A percentile compares a stretch with the other conserved stretches of the same genome.
phyloP scores from a whole-genome alignment of 345 rosid genomes.

The Mangifera indica region DNA sequence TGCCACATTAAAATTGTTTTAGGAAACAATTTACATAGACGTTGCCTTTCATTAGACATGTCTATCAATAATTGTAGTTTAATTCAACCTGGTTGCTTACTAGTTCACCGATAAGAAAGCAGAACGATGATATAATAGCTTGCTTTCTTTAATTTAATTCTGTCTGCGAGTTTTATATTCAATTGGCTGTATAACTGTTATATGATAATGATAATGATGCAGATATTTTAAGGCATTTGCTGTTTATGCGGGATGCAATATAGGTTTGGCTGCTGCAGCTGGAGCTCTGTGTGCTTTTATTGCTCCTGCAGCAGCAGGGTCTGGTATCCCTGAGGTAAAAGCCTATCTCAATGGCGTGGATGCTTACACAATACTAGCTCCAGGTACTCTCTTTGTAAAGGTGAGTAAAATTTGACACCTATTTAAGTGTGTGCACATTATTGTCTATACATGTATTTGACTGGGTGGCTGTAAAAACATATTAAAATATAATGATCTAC shows the following conservation, averaged over 20 bases:
- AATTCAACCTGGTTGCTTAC: not conserved
- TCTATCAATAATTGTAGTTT: not conserved
- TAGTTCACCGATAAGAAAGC: not conserved
- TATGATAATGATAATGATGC: conserved; percentile 26
- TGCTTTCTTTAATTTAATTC: not conserved
- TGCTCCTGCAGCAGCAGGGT: conserved; percentile 53
- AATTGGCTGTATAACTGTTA: conserved; percentile 1
- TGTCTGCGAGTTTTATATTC: not conserved
- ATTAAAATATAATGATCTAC: not conserved
- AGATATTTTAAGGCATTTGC: conserved; percentile 42
- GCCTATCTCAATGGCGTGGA: conserved; percentile 55
- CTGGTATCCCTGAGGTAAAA: conserved; percentile 56
- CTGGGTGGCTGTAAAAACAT: not conserved
- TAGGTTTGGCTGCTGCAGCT: conserved; percentile 35
- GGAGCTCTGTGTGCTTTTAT: conserved; percentile 42
- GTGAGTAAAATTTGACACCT: conserved; percentile 22
- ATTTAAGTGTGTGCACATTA: not conserved
- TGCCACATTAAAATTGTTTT: not conserved
- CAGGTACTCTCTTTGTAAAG: conserved; percentile 50
- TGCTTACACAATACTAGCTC: conserved; percentile 44
- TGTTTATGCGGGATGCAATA: conserved; percentile 34
- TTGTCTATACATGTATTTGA: not conserved
- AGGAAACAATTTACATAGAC: not conserved
- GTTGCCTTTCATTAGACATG: not conserved
- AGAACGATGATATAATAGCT: not conserved